Evolutionary conservation across 1,284 basidiomycete genomes (phyloP), one percentile per base, ranked within the genome.

Genomic region (Ganoderma boninense): DNA sequence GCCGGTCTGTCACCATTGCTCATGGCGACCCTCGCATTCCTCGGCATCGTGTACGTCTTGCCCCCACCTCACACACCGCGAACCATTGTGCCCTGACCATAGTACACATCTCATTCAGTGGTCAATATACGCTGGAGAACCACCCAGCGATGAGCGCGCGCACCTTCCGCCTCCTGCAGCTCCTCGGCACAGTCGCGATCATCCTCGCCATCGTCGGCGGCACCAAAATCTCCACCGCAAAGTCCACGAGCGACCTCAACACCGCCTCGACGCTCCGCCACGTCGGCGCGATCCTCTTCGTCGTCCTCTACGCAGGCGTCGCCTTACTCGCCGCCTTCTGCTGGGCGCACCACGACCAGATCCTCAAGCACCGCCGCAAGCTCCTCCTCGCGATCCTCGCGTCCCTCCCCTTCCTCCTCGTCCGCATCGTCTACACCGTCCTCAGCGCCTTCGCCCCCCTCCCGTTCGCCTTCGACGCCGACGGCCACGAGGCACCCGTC

Each of bases 371-470:
- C 75, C 86, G 90, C 70, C 84, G 84, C 70, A 86, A 77, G 89
- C 82, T 91, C 43, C 82, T 92, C 62, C 73, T 76, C 40, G 89
- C 87, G 26, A 81, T 91, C 63, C 82, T 86, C 20, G 54, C 81
- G 61, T 87, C 87, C 5, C 79, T 92, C 20, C 89, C 90, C 11
- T 87, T 91, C 79, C 82, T 92, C 54, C 86, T 84, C 16, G 84
- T 87, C 49, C 88, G 91, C 57, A 81, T 87, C 54, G 80, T 88
- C 7, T 90, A 90, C 75, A 80, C 82, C 57, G 78, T 89, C 49
- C 82, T 92, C 56, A 82, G 86, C 57, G 85, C 87, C 6, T 90
- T 84, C 77, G 68, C 76, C 4, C 77, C 78, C 2, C 26, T 63
- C 2, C 54, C 65, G 13, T 56, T 66, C 57, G 44, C 54, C 32